Evolutionary conservation across 371 early-diverging fungal species (phyloP).

Genomic region (Rhizomucor miehei): DNA sequence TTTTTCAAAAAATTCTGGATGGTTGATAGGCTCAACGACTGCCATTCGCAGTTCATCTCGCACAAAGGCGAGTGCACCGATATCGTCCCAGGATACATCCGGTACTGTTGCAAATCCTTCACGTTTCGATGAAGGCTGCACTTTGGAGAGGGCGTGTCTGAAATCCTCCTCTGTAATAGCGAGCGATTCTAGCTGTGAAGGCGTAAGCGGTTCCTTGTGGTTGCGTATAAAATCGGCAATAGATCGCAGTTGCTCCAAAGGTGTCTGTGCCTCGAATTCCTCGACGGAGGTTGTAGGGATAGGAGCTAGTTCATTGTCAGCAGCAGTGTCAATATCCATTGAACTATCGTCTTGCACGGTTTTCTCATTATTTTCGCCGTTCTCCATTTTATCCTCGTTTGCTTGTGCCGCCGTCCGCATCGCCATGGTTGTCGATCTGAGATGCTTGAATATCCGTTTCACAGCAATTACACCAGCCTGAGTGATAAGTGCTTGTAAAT

Average conservation of each 20-base stretch:
- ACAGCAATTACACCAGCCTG: conserved; percentile 98
- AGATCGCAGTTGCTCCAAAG: conserved; percentile 61
- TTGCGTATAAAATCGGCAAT: conserved; percentile 70
- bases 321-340: conserved; percentile 45
- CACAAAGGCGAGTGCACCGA: conserved; percentile 87
- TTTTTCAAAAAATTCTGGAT: conserved; percentile 87
- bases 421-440: conserved; percentile 28
- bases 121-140: conserved; percentile 96
- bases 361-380: conserved; percentile 26
- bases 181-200: conserved; percentile 82
- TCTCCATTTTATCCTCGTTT: conserved; percentile 39
- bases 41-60: conserved; percentile 95
- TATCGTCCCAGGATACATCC: conserved; percentile 93
- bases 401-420: conserved; percentile 21
- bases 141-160: conserved; percentile 82
- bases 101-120: conserved; percentile 99
- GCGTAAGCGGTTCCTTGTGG: conserved; percentile 73
- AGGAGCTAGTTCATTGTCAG: conserved; percentile 13
- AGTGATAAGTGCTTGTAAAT: conserved; percentile 93
- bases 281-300: conserved; percentile 46
- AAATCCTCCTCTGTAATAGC: conserved; percentile 90
- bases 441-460: conserved; percentile 83
- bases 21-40: conserved; percentile 94
- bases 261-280: conserved; percentile 54
- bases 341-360: conserved; percentile 14